Conservation (phyloP, 805 yeast species). For the Komagataella pastoris region DNA sequence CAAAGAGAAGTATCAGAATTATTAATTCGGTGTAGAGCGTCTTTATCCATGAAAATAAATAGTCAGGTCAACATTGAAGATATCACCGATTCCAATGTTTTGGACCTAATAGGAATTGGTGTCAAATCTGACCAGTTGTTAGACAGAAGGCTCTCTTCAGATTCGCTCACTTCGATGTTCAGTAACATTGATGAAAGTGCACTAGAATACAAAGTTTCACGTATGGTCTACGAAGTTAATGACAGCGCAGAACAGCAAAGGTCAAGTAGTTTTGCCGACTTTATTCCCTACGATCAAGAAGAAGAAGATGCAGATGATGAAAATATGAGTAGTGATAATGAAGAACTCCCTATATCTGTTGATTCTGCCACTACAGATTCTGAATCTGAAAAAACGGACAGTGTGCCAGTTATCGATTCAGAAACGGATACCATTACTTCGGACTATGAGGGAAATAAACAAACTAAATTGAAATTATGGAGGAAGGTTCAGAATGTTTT, state of each 20-base stretch:
- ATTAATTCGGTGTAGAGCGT: conserved; percentile 53
- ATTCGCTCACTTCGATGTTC: conserved; percentile 11
- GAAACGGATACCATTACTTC: not conserved
- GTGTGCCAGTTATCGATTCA: not conserved
- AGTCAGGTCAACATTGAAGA: conserved; percentile 32
- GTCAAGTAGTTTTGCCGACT: not conserved
- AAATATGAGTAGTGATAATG: conserved; percentile 8
- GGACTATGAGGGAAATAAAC: not conserved
- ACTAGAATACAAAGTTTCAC: conserved; percentile 10
- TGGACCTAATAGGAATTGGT: conserved; percentile 16
- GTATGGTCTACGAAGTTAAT: conserved; percentile 2
- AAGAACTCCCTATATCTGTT: not conserved
- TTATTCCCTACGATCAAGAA: conserved; percentile 1
- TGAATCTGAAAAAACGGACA: not conserved
- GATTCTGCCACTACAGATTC: not conserved
- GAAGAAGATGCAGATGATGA: conserved; percentile 4
- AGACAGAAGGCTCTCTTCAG: conserved; percentile 13
- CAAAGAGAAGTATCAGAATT: conserved; percentile 51
- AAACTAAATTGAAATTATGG: conserved; percentile 12
- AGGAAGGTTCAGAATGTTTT: conserved; percentile 17
- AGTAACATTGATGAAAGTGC: conserved; percentile 10
- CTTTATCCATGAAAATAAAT: conserved; percentile 33
- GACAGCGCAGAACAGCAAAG: not conserved
- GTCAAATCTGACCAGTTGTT: not conserved
- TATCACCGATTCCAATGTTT: conserved; percentile 25